These are phyloP conservation scores for Coprinellus micaceus DNA, from an alignment of 768 basidiomycete species.

Conservation along the genomic window DNA sequence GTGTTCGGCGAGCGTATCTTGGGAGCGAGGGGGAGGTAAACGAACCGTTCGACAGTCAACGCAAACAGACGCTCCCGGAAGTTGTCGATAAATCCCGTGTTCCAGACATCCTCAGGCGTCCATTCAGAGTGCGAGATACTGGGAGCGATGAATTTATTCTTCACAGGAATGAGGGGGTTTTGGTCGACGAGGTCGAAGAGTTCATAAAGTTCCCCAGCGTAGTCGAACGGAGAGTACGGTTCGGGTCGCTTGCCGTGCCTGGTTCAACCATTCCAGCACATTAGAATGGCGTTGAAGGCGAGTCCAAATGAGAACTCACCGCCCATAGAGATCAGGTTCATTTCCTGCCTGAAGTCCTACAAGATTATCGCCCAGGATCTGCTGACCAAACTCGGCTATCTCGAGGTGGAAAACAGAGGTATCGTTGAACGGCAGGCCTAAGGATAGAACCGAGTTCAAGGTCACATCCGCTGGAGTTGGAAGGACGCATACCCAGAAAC, in stretches of 20 bases:
- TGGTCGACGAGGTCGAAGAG: slow-evolving; percentile 22
- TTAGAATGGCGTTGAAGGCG: background rate
- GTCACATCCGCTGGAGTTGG: background rate
- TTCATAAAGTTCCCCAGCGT: slow-evolving; percentile 8
- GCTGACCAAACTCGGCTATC: slow-evolving; percentile 58
- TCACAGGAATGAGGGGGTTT: slow-evolving; percentile 23
- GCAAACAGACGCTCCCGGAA: slow-evolving; percentile 39
- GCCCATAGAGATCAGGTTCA: slow-evolving; percentile 54
- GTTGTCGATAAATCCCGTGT: slow-evolving; percentile 44
- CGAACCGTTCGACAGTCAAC: slow-evolving; percentile 57
- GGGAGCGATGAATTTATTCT: slow-evolving; percentile 52
- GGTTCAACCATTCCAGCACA: slow-evolving; percentile 38
- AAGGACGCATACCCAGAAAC: slow-evolving; percentile 33
- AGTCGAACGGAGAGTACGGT: background rate
- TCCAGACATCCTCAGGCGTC: slow-evolving; percentile 42
- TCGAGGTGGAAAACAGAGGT: slow-evolving; percentile 48
- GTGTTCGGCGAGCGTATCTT: background rate
- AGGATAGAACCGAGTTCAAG: background rate
- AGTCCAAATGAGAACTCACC: background rate
- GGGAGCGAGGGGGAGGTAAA: background rate
- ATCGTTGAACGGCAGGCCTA: slow-evolving; percentile 69
- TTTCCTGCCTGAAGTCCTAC: slow-evolving; percentile 73
- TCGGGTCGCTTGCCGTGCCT: slow-evolving; percentile 21
- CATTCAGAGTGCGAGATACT: slow-evolving; percentile 52
- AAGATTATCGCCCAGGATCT: slow-evolving; percentile 63